A percentile compares a stretch with the other conserved stretches of the same genome.
phyloP scores from a whole-genome alignment of 805 yeast genomes.

The Saturnispora mendoncae region DNA sequence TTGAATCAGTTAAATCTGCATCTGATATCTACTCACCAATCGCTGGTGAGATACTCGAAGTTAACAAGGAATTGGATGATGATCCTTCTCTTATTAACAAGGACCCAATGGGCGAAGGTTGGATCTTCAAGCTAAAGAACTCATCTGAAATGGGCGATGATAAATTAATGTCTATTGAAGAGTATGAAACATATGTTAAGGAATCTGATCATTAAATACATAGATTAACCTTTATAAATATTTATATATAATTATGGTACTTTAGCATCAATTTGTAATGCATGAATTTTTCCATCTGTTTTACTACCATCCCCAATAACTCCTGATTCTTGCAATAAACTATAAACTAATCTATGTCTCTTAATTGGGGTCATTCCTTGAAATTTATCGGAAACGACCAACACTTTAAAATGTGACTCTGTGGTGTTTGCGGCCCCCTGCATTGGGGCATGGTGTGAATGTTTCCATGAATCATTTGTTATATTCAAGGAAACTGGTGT shows the following conservation, averaged over 20 bases:
- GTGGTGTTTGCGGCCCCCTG: conserved; percentile 58
- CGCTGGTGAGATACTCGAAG: conserved; percentile 62
- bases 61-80: conserved; percentile 56
- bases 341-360: conserved; percentile 72
- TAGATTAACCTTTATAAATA: background rate
- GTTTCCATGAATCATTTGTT: conserved; percentile 78
- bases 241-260: conserved; percentile 36
- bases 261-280: conserved; percentile 75
- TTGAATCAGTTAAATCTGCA: conserved; percentile 91
- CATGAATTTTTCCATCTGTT: conserved; percentile 61
- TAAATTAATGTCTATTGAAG: conserved; percentile 45
- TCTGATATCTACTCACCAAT: conserved; percentile 89
- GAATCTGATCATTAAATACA: conserved; percentile 37
- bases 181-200: conserved; percentile 49
- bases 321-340: conserved; percentile 56
- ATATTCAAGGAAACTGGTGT: conserved; percentile 43
- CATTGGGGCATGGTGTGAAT: conserved; percentile 79
- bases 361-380: conserved; percentile 51
- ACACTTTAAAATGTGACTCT: conserved; percentile 79
- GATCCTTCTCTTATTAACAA: conserved; percentile 71
- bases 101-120: conserved; percentile 91
- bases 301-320: conserved; percentile 30
- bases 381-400: conserved; percentile 62
- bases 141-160: conserved; percentile 24
- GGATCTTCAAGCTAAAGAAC: conserved; percentile 77